Evolutionary conservation across 352 stramenopile genomes (phyloP), one percentile per base, ranked within the genome.

Genomic region (Thalassiosira mediterranea): DNA sequence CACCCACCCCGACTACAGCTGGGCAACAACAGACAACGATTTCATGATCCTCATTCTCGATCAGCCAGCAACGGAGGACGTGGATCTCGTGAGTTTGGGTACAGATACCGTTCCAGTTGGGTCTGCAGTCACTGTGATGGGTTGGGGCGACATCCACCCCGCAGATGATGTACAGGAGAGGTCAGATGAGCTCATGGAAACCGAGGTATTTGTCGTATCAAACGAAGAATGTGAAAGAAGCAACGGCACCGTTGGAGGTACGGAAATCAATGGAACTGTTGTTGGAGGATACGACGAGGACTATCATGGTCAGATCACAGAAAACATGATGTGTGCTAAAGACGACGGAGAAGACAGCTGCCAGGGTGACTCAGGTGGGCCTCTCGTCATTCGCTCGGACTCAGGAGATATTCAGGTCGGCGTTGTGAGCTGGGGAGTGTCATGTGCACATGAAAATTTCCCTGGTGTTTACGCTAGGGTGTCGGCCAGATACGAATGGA

Each of bases 1-100:
- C 2, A 11, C 15, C 21, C 77, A 89, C 69, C 63, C 69, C n/a
- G 32, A 68, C 7, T 89, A 82, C 49, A 71, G 83, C 57, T 15
- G 19, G 19, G 38, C 58, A 11, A 76, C 46, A 23, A 56, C 67
- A 11, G 52, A 58, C 8, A 76, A 86, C 31, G 81, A 91, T 67
- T 76, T 89, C 21, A 80, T 87, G 62, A 42, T 91, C 15, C 8
- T 88, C 10, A 81, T 86, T 51, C 44, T 91, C 19, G 37, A 75
- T 28, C 4, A 64, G 47, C 46, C 58, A 19, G 64, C 37, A n/a
- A 44, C 68, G 31, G 32, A 28, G 1, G 31, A 63, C 0, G 60
- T 68, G 19, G 51, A 23, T 1, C 37, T 63, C 21, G 48, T 79
- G 15, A 38, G 56, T 31, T 8, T 85, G 2, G 76, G 74, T 29